Base-by-base conservation (phyloP, 2,329 filamentous ascomycete genomes). In the Hortaea werneckii region DNA sequence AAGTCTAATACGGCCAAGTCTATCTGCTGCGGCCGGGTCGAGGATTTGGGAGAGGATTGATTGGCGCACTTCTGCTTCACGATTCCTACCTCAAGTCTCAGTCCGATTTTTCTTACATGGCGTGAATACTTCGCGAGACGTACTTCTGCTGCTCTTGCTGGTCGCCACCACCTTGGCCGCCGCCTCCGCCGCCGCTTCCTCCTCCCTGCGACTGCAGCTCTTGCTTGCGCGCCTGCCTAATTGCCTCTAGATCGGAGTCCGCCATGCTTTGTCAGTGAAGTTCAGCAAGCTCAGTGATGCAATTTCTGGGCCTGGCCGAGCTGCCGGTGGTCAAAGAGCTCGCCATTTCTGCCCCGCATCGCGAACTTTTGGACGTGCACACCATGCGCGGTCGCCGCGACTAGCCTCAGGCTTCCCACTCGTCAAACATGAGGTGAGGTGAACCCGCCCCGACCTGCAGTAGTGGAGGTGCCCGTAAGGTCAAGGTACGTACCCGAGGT, bases 21-120 rank as follows among this genome's bases (percentile, higher is more conserved):
- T 85, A 70, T 98, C 92, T 50, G 87, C 85, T 12, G 92, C 92
- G 62, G 90, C 87, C 55, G 92, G 92, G 59, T 89, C 83, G 51
- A 98, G 86, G 72, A 98, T 96, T 68, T 96, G 92, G 57, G 78
- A 79, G 51, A 98, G 82, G 57, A 95, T 84, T 49, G 79, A 76
- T 58, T 80, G 73, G 49, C 87, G 84, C 35, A 83, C 82, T 65
- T 90, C 85, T 53, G 78, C 76, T 71, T 78, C 69, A 37, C 52
- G 55, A 30, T 61, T 58, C 54, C 58, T 66, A 43, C 9, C 5
- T 41, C 8, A 40, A 26, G 10, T 32, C 20, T 40, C 6, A 29
- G 12, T 27, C 11, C 9, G 12, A 37, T 7, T 28, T 5, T 20
- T 29, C 5, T n/a, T n/a, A 39, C 37, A 40, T 12, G 20, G 42